phyloP scores from a whole-genome alignment of 768 basidiomycete species.

The Nevesoporus exiguus region DNA sequence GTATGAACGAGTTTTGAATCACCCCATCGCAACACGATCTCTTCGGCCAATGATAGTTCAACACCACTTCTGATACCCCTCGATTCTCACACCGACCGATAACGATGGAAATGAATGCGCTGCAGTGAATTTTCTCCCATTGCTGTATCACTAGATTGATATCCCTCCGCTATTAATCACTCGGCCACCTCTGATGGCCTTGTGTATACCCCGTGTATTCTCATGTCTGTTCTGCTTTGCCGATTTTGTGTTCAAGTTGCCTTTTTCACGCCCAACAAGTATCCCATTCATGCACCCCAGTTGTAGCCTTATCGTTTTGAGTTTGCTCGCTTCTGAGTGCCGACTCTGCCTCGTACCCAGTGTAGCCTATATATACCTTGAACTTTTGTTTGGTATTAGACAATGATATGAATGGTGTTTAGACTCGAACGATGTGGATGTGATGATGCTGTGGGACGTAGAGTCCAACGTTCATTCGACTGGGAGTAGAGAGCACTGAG shows the following conservation, averaged over 20 bases:
- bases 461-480: no score
- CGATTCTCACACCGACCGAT: neutral
- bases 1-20: conserved; percentile 13
- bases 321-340: neutral
- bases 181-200: neutral
- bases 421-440: no score
- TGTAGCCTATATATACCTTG: no score
- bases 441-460: no score
- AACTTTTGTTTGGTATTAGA: no score
- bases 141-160: neutral
- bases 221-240: neutral
- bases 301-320: neutral
- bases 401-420: no score
- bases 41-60: neutral
- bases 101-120: neutral
- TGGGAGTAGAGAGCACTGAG: no score
- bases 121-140: neutral
- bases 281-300: neutral
- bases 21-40: neutral
- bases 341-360: no score
- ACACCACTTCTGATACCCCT: neutral
- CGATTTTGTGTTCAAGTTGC: neutral
- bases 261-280: neutral
- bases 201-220: neutral
- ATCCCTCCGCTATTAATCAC: neutral